Evolutionary conservation across 768 basidiomycete species (phyloP), one percentile per base, ranked within the genome.

Genomic region (Lactarius deliciosus): DNA sequence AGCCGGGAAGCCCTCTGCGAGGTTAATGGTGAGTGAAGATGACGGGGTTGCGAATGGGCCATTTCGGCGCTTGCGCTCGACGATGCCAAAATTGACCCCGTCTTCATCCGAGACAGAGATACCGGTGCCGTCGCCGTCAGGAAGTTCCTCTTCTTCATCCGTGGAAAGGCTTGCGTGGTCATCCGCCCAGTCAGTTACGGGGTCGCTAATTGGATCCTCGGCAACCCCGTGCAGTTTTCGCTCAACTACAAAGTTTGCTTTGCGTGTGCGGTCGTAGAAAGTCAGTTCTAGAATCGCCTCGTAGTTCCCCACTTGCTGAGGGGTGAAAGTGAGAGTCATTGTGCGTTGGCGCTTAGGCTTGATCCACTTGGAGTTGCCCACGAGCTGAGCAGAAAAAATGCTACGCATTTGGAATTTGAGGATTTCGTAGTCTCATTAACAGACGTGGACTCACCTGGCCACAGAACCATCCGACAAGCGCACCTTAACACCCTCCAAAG

Each of bases 41-140:
- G n/a, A 22, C 38, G 32, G 41, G 11, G 55, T 63, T 10, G 43
- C 57, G 28, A 70, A 64, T 2, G 72, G 73, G 20, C 36, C 57
- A 9, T 63, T 53, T 1, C 78, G 79, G n/a, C 71, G 73, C 0
- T 65, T 64, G 4, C 75, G 72, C n/a, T 83, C 81, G 5, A 88
- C 71, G 43, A 87, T 75, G 3, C 79, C 85, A 60, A 88, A 83
- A 70, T 88, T 80, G 15, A 83, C 72, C 7, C 76, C 73, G 1
- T 80, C 81, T 28, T 71, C 69, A 9, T 28, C 47, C 10, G 55
- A 61, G 61, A 71, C 70, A 5, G 76, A 74, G 3, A 88, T 73
- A 0, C 72, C 69, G 10, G 87, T 74, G 0, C 83, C 84, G 56
- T 86, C 76, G 61, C 84, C 85, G 67, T 87, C 85, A 50, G 18